phyloP scores from a whole-genome alignment of 129 eudicot genomes.

The Tagetes erecta region DNA sequence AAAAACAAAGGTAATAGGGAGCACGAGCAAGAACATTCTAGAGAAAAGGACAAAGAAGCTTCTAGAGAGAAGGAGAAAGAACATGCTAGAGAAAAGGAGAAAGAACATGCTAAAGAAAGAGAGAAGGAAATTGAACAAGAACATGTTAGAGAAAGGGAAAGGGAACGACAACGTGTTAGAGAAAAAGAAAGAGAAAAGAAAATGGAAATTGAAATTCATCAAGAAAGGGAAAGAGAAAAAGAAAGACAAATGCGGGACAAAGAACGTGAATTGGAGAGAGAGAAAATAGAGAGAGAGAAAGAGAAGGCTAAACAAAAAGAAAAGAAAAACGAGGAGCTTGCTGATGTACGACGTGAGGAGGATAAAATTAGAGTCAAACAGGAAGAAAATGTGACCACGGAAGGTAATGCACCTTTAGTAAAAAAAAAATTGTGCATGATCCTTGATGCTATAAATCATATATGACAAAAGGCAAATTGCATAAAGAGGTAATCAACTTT shows the following conservation, averaged over 20 bases:
- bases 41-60: slow-evolving; percentile 46
- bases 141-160: slow-evolving; percentile 39
- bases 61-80: slow-evolving; percentile 43
- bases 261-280: slow-evolving; percentile 56
- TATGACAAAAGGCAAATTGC: not conserved
- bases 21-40: slow-evolving; percentile 46
- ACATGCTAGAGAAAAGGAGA: slow-evolving; percentile 44
- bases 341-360: slow-evolving; percentile 44
- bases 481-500: not conserved
- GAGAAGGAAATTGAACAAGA: slow-evolving; percentile 51
- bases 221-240: slow-evolving; percentile 50
- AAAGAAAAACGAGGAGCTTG: slow-evolving; percentile 55
- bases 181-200: slow-evolving; percentile 45
- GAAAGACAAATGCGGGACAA: slow-evolving; percentile 61
- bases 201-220: slow-evolving; percentile 40
- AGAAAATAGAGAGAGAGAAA: slow-evolving; percentile 46
- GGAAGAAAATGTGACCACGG: slow-evolving; percentile 54
- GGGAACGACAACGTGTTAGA: slow-evolving; percentile 31
- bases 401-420: slow-evolving; percentile 37
- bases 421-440: not conserved
- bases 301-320: slow-evolving; percentile 70
- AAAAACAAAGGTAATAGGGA: slow-evolving; percentile 54
- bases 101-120: slow-evolving; percentile 40
- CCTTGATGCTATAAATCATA: slow-evolving; percentile 3
- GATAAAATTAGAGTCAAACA: slow-evolving; percentile 42